phyloP scores from a whole-genome alignment of 2,329 filamentous ascomycete genomes.

The Fusarium verticillioides region DNA sequence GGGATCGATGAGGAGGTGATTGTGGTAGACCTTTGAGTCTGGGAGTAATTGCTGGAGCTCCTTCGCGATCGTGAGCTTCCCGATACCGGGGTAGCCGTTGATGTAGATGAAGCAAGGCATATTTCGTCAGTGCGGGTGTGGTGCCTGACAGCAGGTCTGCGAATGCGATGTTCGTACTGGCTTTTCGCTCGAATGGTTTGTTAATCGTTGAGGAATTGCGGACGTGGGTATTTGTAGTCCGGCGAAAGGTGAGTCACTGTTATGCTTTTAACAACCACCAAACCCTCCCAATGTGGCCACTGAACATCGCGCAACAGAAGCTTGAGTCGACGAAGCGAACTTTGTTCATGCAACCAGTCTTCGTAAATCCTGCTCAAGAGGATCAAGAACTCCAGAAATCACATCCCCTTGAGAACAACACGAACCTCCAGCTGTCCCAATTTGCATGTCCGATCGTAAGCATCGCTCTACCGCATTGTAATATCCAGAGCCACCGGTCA shows the following conservation, averaged over 20 bases:
- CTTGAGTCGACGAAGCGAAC: not conserved
- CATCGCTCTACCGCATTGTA: constrained; percentile 4
- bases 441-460: not conserved
- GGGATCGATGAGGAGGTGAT: not conserved
- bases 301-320: not conserved
- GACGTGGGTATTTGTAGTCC: accelerated
- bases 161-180: accelerated
- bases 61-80: not conserved
- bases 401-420: not conserved
- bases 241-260: not conserved
- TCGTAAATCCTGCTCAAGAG: not conserved
- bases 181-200: accelerated
- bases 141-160: accelerated
- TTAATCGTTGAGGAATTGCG: accelerated
- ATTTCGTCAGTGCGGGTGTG: accelerated
- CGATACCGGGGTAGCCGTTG: constrained; percentile 3
- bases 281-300: not conserved
- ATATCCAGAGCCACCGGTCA: not conserved
- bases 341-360: not conserved
- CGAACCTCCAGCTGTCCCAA: accelerated
- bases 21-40: not conserved
- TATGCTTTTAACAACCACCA: accelerated
- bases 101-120: constrained; percentile 2
- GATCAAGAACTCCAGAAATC: not conserved
- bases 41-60: not conserved